phyloP scores from a whole-genome alignment of 2,329 filamentous ascomycete species.

The Aspergillus viridinutans region DNA sequence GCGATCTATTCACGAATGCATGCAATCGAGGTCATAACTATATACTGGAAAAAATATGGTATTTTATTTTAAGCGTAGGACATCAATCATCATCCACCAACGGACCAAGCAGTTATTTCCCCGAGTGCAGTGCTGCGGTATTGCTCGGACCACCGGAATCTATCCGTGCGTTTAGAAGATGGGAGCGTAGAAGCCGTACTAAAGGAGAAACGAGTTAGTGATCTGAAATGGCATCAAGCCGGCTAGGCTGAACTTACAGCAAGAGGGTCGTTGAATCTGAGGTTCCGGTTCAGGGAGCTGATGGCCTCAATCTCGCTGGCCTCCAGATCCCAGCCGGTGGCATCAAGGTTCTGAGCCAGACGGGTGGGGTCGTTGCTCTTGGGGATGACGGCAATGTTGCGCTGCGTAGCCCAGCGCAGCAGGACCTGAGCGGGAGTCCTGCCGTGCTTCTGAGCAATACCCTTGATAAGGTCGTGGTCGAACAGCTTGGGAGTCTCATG shows the following conservation, averaged over 20 bases:
- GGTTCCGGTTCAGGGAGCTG: conserved; percentile 57
- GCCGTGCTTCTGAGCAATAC: conserved; percentile 63
- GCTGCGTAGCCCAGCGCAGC: conserved; percentile 82
- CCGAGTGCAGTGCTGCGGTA: not conserved
- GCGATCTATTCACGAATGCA: not conserved
- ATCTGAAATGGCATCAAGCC: not conserved
- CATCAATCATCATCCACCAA: conserved; percentile 2
- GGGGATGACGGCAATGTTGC: conserved; percentile 55
- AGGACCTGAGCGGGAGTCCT: conserved; percentile 77
- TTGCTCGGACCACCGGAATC: not conserved
- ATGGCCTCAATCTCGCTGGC: conserved; percentile 65
- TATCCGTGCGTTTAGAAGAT: conserved; percentile 46
- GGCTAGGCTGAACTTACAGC: conserved; percentile 51
- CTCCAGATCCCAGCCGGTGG: conserved; percentile 61
- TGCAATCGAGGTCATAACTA: not conserved
- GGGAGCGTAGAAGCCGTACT: conserved; percentile 47
- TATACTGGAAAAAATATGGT: not conserved
- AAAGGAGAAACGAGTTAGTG: conserved; percentile 17
- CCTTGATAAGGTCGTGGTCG: conserved; percentile 61
- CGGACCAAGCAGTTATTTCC: not conserved
- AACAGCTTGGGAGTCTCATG: conserved; percentile 65
- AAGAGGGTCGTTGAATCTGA: conserved; percentile 74
- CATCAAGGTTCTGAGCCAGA: conserved; percentile 64
- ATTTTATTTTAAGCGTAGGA: not conserved
- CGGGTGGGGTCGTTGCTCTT: conserved; percentile 16